These are phyloP conservation scores for Alternaria postmessia DNA, from an alignment of 2,329 filamentous ascomycete genomes.

Conservation along the genomic window DNA sequence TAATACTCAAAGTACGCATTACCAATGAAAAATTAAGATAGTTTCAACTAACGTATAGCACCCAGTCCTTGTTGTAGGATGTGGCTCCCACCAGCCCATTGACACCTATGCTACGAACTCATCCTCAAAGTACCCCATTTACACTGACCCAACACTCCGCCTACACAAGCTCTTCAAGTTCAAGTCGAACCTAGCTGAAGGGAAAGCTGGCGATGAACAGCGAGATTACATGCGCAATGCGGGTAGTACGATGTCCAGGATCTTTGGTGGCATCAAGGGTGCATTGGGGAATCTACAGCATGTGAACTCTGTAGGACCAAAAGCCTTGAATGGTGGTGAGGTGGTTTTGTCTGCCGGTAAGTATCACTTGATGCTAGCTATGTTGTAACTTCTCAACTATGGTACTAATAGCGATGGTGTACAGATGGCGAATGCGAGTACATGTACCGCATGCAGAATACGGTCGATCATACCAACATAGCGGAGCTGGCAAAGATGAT, in stretches of 20 bases:
- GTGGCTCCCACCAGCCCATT: conserved; percentile 38
- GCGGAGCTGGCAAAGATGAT: conserved; percentile 21
- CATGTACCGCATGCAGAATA: conserved; percentile 39
- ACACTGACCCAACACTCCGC: conserved; percentile 31
- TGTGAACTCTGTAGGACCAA: conserved; percentile 30
- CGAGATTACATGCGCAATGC: conserved; percentile 35
- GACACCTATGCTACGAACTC: conserved; percentile 24
- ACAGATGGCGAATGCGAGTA: conserved; percentile 34
- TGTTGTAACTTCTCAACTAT: neutral
- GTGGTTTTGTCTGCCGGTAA: conserved; percentile 28
- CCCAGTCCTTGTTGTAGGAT: conserved; percentile 30
- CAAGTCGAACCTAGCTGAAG: conserved; percentile 27
- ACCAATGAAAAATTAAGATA: neutral
- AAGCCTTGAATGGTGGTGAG: conserved; percentile 35
- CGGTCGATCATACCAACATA: conserved; percentile 34
- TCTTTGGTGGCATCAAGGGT: conserved; percentile 30
- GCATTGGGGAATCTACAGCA: conserved; percentile 28
- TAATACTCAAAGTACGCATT: conserved; percentile 28
- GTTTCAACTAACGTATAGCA: neutral
- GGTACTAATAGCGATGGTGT: neutral
- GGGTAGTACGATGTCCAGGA: conserved; percentile 20
- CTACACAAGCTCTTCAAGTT: conserved; percentile 34
- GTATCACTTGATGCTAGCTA: neutral
- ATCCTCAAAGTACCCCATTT: conserved; percentile 32
- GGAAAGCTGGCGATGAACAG: conserved; percentile 17